phyloP scores from a whole-genome alignment of 1,284 basidiomycete genomes.

The Puccinia novopanici region DNA sequence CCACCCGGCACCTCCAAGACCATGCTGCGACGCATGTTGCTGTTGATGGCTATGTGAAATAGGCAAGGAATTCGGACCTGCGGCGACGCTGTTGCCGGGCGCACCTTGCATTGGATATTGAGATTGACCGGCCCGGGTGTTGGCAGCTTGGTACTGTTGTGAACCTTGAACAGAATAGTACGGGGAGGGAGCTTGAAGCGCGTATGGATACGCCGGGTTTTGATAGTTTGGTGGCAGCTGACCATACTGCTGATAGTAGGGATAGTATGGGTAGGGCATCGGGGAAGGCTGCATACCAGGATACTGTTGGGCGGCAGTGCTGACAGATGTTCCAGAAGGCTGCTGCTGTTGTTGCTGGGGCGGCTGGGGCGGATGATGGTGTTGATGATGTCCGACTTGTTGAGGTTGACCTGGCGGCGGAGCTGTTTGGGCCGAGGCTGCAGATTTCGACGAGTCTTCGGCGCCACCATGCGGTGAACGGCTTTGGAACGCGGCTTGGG shows the following conservation, averaged over 20 bases:
- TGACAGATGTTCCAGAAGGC: conserved; percentile 31
- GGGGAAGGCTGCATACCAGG: conserved; percentile 48
- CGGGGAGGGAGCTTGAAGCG: conserved; percentile 42
- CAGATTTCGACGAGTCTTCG: conserved; percentile 36
- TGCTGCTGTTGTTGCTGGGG: conserved; percentile 36
- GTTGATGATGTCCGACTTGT: conserved; percentile 31
- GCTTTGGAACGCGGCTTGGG: conserved; percentile 48
- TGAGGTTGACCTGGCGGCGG: conserved; percentile 36
- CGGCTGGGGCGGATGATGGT: conserved; percentile 26
- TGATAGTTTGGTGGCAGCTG: conserved; percentile 49
- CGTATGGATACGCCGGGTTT: conserved; percentile 49
- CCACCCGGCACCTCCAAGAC: conserved; percentile 33
- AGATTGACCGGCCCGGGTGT: conserved; percentile 33
- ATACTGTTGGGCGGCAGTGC: conserved; percentile 45
- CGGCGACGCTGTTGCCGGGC: conserved; percentile 34
- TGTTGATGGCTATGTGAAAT: conserved; percentile 34
- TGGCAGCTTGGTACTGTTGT: conserved; percentile 41
- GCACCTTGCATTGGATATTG: conserved; percentile 50
- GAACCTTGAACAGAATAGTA: conserved; percentile 50
- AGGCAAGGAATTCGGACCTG: conserved; percentile 29
- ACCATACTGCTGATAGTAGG: conserved; percentile 49
- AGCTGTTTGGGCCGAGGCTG: conserved; percentile 29
- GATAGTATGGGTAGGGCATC: conserved; percentile 51
- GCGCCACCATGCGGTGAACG: conserved; percentile 44
- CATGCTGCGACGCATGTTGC: conserved; percentile 48